Evolutionary conservation across 2,329 filamentous ascomycete genomes (phyloP), one percentile per base, ranked within the genome.

Genomic region (Aspergillus alliaceus): DNA sequence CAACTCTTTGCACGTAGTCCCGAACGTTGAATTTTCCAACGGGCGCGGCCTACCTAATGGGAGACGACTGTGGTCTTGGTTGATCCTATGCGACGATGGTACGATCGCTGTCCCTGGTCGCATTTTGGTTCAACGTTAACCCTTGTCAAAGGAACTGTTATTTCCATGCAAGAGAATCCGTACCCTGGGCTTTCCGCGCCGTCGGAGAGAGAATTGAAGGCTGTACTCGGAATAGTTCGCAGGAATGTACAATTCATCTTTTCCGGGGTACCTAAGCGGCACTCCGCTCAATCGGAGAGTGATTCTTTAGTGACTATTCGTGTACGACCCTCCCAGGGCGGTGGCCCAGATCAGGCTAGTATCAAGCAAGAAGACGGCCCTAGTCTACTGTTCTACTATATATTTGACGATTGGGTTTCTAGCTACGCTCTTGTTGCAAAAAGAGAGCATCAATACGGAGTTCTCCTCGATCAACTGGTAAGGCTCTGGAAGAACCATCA

Each of bases 41-140:
- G 67, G 65, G 6, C 64, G 61, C 39, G 69, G 66, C 32, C 59
- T 79, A 8, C 82, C 81, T 6, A 73, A 80, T 48, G 82, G 81
- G 25, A 81, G 77, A 59, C 73, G 85, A 24, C 72, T 87, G 7
- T 92, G 88, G 87, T 87, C 86, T 20, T 92, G 89, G 89, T 78
- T 91, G 5, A 75, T 89, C 4, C 72, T 91, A 8, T 89, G 85
- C 61, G 80, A 86, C 62, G 87, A 91, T 66, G 80, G 83, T 83
- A 76, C 7, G 77, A 44, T 32, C 15, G 27, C 4, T 31, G 11
- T 32, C 3, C 12, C 5, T 14, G 29, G 31, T 42, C n/a, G 9
- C 18, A 3, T 11, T 3, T 9, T 2, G 6, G 14, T 22, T 51
- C 8, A 14, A 39, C 29, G n/a, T 57, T 66, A 12, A 63, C 53